These are phyloP conservation scores for Zoysia matrella DNA, from an alignment of 202 grass and related monocot genomes.

Conservation along the genomic window DNA sequence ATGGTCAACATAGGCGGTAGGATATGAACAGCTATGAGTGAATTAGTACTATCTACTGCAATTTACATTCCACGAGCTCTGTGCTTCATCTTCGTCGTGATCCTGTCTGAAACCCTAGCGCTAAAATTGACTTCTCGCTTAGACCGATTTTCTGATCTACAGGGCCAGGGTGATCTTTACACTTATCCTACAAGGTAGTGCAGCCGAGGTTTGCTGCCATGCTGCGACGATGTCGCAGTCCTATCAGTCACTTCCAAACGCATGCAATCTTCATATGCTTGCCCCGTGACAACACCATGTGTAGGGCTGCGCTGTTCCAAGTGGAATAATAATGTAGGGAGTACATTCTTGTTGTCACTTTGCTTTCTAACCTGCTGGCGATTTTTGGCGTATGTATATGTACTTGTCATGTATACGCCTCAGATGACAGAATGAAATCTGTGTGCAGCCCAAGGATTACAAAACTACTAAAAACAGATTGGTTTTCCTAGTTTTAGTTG, in stretches of 20 bases:
- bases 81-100: too few relatives aligned
- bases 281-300: slow-evolving; percentile 16
- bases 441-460: slow-evolving; percentile 28
- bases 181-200: too few relatives aligned
- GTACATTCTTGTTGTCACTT: slow-evolving; percentile 38
- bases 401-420: background rate
- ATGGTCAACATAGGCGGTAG: background rate
- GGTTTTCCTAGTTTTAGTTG: too few relatives aligned
- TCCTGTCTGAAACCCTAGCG: too few relatives aligned
- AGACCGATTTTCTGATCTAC: too few relatives aligned
- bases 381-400: slow-evolving; percentile 32
- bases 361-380: slow-evolving; percentile 54
- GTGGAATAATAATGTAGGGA: slow-evolving; percentile 22
- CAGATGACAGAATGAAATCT: slow-evolving; percentile 10
- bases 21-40: background rate
- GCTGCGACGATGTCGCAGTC: slow-evolving; percentile 25
- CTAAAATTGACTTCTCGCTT: too few relatives aligned
- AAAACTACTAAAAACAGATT: too few relatives aligned
- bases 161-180: too few relatives aligned
- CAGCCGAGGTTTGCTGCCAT: background rate
- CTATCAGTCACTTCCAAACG: background rate
- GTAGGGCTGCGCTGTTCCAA: slow-evolving; percentile 20
- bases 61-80: too few relatives aligned
- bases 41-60: too few relatives aligned
- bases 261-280: slow-evolving; percentile 3